Percentiles rank a stretch among this genome's conserved stretches.
Evolutionary conservation across 2,329 filamentous ascomycete species (phyloP).

Genomic region (Neonectria magnoliae): DNA sequence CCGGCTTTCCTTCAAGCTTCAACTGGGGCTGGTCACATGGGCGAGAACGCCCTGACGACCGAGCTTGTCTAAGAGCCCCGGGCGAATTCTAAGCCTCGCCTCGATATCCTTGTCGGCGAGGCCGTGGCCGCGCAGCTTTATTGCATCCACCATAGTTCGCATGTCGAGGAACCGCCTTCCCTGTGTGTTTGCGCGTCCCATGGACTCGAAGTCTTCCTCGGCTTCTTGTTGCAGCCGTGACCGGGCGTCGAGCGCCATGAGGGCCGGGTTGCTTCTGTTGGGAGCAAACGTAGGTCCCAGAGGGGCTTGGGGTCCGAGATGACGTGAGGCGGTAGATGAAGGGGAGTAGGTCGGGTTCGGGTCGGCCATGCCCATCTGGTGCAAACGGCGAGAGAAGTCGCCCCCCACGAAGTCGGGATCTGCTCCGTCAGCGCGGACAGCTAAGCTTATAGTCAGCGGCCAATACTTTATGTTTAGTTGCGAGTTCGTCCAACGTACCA

Average conservation of each 20-base stretch:
- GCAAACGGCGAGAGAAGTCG: slow-evolving; percentile 62
- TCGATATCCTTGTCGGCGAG: slow-evolving; percentile 56
- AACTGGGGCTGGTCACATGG: slow-evolving; percentile 45
- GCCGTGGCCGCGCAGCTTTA: slow-evolving; percentile 56
- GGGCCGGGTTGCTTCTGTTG: slow-evolving; percentile 54
- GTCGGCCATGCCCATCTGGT: slow-evolving; percentile 64
- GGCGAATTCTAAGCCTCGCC: slow-evolving; percentile 54
- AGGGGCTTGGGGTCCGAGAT: slow-evolving; percentile 34
- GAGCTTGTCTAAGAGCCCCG: slow-evolving; percentile 56
- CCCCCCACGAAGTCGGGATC: slow-evolving; percentile 54
- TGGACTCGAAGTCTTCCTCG: slow-evolving; percentile 55
- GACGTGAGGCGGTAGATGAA: slow-evolving; percentile 56
- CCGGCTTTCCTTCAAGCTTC: slow-evolving; percentile 5
- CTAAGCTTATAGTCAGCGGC: slow-evolving; percentile 42
- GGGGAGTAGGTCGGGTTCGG: slow-evolving; percentile 64
- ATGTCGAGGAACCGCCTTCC: slow-evolving; percentile 60
- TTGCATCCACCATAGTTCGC: slow-evolving; percentile 56
- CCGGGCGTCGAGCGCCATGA: slow-evolving; percentile 61
- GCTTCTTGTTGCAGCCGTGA: slow-evolving; percentile 55
- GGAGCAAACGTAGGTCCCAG: slow-evolving; percentile 44
- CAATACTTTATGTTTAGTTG: not conserved
- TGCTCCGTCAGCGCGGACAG: slow-evolving; percentile 51
- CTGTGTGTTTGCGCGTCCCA: slow-evolving; percentile 45
- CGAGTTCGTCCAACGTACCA: slow-evolving; percentile 24
- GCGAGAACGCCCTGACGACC: slow-evolving; percentile 54